A percentile compares a stretch with the other conserved stretches of the same genome.
phyloP scores from a whole-genome alignment of 2,329 filamentous ascomycete genomes.

The Monilinia aucupariae region DNA sequence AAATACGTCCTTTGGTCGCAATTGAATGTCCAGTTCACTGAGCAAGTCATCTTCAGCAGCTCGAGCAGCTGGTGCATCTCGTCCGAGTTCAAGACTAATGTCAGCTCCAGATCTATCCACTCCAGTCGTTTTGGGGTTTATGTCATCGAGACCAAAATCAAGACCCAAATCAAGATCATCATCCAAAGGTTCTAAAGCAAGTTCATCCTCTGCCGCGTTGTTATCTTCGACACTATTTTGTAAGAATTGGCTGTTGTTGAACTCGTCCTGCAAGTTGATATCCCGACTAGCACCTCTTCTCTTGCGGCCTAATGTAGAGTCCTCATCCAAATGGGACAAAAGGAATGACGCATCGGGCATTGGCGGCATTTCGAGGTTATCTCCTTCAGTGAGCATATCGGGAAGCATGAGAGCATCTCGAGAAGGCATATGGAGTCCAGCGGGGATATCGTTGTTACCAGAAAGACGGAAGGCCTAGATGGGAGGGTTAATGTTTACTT shows the following conservation, averaged over 20 bases:
- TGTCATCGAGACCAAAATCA: slow-evolving; percentile 50
- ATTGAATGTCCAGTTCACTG: slow-evolving; percentile 53
- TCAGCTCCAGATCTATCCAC: slow-evolving; percentile 37
- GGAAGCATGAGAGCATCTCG: slow-evolving; percentile 83
- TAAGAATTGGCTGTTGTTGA: slow-evolving; percentile 74
- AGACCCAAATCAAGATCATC: slow-evolving; percentile 72
- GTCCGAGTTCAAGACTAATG: slow-evolving; percentile 78
- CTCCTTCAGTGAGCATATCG: slow-evolving; percentile 88
- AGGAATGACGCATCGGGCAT: slow-evolving; percentile 85
- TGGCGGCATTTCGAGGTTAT: slow-evolving; percentile 70
- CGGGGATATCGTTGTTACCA: slow-evolving; percentile 92
- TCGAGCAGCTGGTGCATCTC: slow-evolving; percentile 69
- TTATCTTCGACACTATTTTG: slow-evolving; percentile 51
- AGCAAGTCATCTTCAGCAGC: slow-evolving; percentile 66
- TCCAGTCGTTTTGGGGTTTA: slow-evolving; percentile 26
- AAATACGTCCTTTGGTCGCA: slow-evolving; percentile 51
- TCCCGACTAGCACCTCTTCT: slow-evolving; percentile 55
- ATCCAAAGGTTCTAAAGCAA: slow-evolving; percentile 48
- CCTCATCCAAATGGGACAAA: slow-evolving; percentile 66
- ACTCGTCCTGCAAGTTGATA: slow-evolving; percentile 64
- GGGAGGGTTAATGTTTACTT: slow-evolving; percentile 35
- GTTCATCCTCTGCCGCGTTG: slow-evolving; percentile 49
- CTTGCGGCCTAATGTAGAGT: slow-evolving; percentile 51
- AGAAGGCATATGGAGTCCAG: slow-evolving; percentile 72
- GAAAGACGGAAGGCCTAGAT: slow-evolving; percentile 82